Conservation (phyloP, 176 grass and related monocot species). For the Chloris gayana region DNA sequence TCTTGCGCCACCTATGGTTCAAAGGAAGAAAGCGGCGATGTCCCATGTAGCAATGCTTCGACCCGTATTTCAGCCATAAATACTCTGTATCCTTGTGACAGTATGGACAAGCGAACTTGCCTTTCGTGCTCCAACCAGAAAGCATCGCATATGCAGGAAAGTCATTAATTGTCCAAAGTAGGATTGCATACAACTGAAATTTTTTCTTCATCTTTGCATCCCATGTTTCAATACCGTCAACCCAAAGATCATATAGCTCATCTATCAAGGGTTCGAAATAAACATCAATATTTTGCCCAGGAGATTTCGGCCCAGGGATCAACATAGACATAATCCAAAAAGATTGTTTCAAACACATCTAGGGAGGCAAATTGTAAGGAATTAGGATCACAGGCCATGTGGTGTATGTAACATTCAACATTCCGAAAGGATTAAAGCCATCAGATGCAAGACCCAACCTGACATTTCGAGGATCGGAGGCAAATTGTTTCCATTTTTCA, state of each 20-base stretch:
- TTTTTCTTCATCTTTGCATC: background rate
- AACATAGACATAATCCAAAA: constrained; percentile 16
- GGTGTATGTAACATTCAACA: background rate
- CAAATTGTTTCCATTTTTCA: background rate
- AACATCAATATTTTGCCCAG: background rate
- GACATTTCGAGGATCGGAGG: background rate
- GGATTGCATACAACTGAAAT: background rate
- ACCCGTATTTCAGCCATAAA: constrained; percentile 1
- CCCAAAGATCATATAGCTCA: background rate
- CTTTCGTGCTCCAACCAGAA: constrained; percentile 10
- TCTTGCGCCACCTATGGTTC: background rate
- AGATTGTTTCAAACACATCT: background rate
- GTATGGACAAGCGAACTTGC: background rate
- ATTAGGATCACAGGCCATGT: background rate
- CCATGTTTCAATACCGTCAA: background rate
- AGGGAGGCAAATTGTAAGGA: constrained; percentile 2
- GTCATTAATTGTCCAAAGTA: constrained; percentile 4
- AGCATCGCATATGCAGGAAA: constrained; percentile 8
- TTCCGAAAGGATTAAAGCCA: background rate
- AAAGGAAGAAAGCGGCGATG: background rate
- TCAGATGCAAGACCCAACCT: background rate
- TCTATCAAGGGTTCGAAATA: background rate
- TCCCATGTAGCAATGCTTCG: constrained; percentile 8
- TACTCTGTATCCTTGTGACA: background rate
- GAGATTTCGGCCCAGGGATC: background rate